These are phyloP conservation scores for Geotrichum bryndzae DNA, from an alignment of 1,139 yeast genomes.

Conservation along the genomic window DNA sequence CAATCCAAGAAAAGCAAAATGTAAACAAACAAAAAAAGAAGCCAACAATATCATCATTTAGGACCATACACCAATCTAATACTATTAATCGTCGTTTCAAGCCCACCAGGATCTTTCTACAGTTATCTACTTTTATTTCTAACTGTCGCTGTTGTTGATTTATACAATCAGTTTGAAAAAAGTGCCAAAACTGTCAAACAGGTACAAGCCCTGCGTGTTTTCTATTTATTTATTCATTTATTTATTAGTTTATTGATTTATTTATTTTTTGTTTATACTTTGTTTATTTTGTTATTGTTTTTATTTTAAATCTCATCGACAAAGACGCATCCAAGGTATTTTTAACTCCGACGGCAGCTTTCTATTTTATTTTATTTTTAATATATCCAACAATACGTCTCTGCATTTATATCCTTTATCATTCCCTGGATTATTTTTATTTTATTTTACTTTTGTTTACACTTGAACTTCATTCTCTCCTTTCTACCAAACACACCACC, in stretches of 20 bases:
- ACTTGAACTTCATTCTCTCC: background rate
- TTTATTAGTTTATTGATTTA: no score
- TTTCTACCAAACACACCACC: background rate
- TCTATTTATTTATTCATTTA: no score
- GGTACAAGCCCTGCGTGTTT: background rate
- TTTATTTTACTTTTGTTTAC: background rate
- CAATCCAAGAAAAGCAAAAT: background rate
- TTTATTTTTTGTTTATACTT: no score
- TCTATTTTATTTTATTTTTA: background rate
- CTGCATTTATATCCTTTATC: background rate
- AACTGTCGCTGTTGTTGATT: no score
- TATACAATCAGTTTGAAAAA: background rate
- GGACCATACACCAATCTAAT: no score
- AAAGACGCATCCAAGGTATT: background rate
- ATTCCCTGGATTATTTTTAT: background rate
- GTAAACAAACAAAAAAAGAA: background rate
- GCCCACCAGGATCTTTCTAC: no score
- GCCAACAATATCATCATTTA: background rate
- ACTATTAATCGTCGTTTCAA: no score
- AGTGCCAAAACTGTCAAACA: background rate
- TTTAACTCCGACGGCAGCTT: background rate
- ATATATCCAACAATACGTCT: background rate
- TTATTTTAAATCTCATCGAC: background rate
- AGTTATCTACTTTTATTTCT: no score
- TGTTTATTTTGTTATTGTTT: background rate